These are phyloP conservation scores for Tylopilus sp. DNA, from an alignment of 1,284 basidiomycete genomes.

Conservation along the genomic window DNA sequence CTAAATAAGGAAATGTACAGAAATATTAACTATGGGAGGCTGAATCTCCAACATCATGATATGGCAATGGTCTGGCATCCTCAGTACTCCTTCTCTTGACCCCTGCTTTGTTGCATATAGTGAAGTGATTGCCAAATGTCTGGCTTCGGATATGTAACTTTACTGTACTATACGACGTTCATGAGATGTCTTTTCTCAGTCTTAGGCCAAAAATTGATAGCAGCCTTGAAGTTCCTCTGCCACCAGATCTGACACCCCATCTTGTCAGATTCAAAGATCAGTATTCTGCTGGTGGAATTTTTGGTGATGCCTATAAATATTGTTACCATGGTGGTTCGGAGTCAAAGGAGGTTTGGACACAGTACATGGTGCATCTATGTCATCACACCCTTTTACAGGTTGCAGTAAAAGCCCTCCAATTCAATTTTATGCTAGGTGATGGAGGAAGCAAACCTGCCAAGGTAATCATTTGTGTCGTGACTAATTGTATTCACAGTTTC, in stretches of 20 bases:
- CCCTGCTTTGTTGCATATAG: too few relatives aligned
- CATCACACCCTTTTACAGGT: too few relatives aligned
- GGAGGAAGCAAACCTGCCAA: not conserved
- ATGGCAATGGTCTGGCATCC: too few relatives aligned
- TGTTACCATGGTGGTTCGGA: not conserved
- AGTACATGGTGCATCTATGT: not conserved
- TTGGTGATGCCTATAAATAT: not conserved
- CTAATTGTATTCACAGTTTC: not conserved
- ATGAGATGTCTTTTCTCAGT: not conserved
- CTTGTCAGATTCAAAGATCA: not conserved
- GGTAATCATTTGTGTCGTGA: not conserved
- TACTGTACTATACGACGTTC: not conserved
- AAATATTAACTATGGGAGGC: too few relatives aligned
- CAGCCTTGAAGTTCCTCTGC: not conserved
- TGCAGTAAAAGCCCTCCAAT: conserved; percentile 3
- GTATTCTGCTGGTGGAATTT: not conserved
- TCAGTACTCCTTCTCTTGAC: too few relatives aligned
- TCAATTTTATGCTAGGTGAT: not conserved
- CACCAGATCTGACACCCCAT: not conserved
- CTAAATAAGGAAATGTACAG: too few relatives aligned
- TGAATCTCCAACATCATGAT: too few relatives aligned
- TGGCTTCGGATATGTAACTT: not conserved
- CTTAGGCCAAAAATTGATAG: too few relatives aligned
- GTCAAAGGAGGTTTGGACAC: not conserved
- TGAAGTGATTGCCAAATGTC: too few relatives aligned